Evolutionary conservation across 176 grass and related monocot genomes (phyloP).

Genomic region (Alopecurus myosuroides): DNA sequence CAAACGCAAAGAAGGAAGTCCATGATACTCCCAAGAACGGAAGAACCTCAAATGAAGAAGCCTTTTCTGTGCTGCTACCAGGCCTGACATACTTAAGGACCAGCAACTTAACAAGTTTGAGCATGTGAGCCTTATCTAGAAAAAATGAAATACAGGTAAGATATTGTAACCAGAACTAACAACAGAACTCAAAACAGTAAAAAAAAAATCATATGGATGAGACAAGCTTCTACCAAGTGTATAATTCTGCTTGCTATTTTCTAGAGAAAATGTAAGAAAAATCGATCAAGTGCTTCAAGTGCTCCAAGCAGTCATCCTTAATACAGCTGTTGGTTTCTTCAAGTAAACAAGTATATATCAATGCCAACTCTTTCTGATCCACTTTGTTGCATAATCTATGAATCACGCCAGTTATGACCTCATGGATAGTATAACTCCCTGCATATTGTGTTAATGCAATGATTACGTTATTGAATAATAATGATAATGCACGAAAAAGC

Average conservation of each 20-base stretch:
- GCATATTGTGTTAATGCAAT: constrained; percentile 14
- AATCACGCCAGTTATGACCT: constrained; percentile 67
- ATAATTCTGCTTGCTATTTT: constrained; percentile 41
- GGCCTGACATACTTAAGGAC: constrained; percentile 46
- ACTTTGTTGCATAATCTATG: constrained; percentile 66
- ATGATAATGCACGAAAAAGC: neutral
- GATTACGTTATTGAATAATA: constrained; percentile 7
- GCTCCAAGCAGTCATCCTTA: constrained; percentile 43
- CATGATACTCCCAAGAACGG: constrained; percentile 62
- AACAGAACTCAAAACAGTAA: constrained; percentile 10
- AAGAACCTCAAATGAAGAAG: constrained; percentile 40
- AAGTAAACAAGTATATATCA: constrained; percentile 67
- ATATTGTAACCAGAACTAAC: constrained; percentile 18
- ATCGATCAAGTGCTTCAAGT: constrained; percentile 60
- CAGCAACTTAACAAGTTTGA: constrained; percentile 57
- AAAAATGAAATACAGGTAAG: neutral
- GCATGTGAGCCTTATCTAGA: constrained; percentile 53
- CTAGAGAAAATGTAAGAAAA: constrained; percentile 68
- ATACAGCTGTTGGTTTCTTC: constrained; percentile 53
- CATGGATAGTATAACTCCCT: constrained; percentile 50
- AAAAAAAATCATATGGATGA: constrained; percentile 1
- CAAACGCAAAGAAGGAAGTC: constrained; percentile 67
- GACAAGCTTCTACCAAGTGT: constrained; percentile 43
- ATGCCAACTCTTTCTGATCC: constrained; percentile 57
- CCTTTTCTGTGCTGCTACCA: constrained; percentile 26